Evolutionary conservation across 352 stramenopile genomes (phyloP).

Genomic region (Globisporangium alternatum): DNA sequence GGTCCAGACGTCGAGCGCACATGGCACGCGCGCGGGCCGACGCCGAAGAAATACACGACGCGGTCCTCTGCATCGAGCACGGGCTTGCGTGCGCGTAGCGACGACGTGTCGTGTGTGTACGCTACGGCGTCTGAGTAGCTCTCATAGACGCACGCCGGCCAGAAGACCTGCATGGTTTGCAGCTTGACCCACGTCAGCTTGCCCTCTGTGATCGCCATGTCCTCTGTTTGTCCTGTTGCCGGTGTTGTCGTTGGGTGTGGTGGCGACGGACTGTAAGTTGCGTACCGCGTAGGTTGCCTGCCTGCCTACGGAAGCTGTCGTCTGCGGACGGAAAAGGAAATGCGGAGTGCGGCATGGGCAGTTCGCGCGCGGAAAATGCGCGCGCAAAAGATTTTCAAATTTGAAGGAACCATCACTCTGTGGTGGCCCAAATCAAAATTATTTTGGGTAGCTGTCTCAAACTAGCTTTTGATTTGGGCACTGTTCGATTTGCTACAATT

Average conservation of each 20-base stretch:
- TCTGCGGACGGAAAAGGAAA: not conserved
- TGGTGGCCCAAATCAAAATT: not conserved
- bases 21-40: constrained; percentile 34
- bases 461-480: not conserved
- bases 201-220: not conserved
- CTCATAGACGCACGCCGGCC: constrained; percentile 67
- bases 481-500: not conserved
- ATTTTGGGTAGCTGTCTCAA: not conserved
- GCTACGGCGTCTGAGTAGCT: constrained; percentile 43
- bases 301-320: not conserved
- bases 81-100: constrained; percentile 42
- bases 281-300: not conserved
- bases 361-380: not conserved
- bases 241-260: not conserved
- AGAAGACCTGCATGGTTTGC: constrained; percentile 52
- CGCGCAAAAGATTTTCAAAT: constrained; percentile 17
- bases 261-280: not conserved
- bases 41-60: constrained; percentile 81
- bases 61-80: constrained; percentile 62
- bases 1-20: constrained; percentile 22
- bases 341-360: not conserved
- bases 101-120: constrained; percentile 48
- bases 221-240: not conserved
- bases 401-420: not conserved
- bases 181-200: constrained; percentile 49